Evolutionary conservation across 305 asterid genomes (phyloP).

Genomic region (Ajuga reptans): DNA sequence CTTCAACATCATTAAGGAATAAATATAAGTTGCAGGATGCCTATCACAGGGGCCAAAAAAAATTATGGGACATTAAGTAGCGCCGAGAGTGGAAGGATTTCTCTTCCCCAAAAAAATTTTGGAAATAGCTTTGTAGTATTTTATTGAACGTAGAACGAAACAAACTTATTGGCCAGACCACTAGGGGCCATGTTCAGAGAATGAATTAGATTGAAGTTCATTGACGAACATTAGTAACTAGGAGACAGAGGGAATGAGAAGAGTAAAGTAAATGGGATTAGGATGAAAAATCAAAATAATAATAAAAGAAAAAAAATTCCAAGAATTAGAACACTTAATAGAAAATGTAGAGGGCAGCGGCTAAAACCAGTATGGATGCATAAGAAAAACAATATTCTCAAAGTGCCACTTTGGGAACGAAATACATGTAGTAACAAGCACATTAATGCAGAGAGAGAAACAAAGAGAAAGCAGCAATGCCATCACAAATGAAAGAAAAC

Average conservation of each 20-base stretch:
- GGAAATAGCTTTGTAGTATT: background rate
- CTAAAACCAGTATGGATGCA: background rate
- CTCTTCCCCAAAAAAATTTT: background rate
- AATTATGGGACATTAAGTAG: background rate
- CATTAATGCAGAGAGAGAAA: constrained; percentile 14
- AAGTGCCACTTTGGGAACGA: background rate
- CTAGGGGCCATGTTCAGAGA: background rate
- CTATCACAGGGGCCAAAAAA: constrained; percentile 6
- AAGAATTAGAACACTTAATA: too few relatives aligned
- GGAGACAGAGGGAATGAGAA: background rate
- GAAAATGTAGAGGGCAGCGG: background rate
- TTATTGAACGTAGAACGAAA: background rate
- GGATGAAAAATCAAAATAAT: background rate
- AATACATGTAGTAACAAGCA: background rate
- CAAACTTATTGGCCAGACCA: background rate
- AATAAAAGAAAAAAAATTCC: too few relatives aligned
- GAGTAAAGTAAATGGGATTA: background rate
- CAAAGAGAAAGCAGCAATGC: constrained; percentile 1
- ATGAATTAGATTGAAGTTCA: background rate
- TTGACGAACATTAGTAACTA: background rate
- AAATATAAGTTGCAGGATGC: background rate
- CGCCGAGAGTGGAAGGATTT: background rate
- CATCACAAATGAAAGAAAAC: constrained; percentile 31
- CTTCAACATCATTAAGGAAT: too few relatives aligned
- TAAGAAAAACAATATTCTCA: constrained; percentile 9